Conservation (phyloP, 1,284 basidiomycete species). For the Ganoderma resinaceum region DNA sequence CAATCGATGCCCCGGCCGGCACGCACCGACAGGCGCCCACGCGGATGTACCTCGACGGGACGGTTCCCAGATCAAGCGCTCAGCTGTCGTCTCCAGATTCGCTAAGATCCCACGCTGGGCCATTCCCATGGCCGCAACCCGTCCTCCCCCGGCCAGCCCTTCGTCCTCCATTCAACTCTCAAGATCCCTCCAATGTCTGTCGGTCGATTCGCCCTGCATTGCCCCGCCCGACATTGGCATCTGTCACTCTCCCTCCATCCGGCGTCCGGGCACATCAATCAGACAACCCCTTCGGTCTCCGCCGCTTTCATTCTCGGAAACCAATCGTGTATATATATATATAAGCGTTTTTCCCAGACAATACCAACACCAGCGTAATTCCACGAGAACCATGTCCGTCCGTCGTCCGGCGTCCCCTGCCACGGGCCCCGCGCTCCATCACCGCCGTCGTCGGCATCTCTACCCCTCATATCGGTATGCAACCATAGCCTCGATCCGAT, state of each 20-base stretch:
- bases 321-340: too few species aligned
- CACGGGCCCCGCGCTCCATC: conserved; percentile 12
- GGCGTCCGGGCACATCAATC: conserved; percentile 24
- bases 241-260: conserved; percentile 26
- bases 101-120: neutral
- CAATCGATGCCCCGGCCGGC: conserved; percentile 16
- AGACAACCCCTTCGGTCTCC: conserved; percentile 9
- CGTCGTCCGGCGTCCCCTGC: conserved; percentile 24
- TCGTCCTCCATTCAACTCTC: neutral
- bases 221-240: conserved; percentile 20
- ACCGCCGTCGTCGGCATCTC: conserved; percentile 10
- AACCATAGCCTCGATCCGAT: conserved; percentile 90
- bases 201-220: conserved; percentile 16
- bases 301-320: conserved; percentile 12
- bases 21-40: conserved; percentile 13
- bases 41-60: conserved; percentile 19
- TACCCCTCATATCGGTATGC: conserved; percentile 81
- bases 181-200: conserved; percentile 13
- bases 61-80: conserved; percentile 13
- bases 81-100: too few species aligned
- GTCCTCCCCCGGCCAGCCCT: conserved; percentile 7
- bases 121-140: neutral
- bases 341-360: conserved; percentile 10
- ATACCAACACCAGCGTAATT: neutral
- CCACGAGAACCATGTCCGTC: conserved; percentile 11